Conservation (phyloP, 2,329 filamentous ascomycete species). For the Zalaria sp. region DNA sequence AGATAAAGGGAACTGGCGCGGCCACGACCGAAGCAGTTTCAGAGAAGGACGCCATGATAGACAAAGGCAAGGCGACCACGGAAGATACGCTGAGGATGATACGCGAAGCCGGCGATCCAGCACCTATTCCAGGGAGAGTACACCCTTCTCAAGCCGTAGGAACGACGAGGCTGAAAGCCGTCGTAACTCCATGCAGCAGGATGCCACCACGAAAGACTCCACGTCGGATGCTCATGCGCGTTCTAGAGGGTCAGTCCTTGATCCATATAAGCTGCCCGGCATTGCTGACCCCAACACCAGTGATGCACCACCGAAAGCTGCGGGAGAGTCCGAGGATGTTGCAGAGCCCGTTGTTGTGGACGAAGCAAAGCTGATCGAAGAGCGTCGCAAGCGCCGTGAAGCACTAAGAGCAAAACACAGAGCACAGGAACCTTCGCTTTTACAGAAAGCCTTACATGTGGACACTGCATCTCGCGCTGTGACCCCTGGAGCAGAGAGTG, state of each 20-base stretch:
- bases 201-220: background rate
- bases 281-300: background rate
- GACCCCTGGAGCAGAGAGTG: background rate
- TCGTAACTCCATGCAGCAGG: background rate
- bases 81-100: background rate
- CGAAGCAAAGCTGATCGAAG: conserved; percentile 71
- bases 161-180: conserved; percentile 1
- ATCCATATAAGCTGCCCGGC: too few species aligned
- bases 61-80: conserved; percentile 3
- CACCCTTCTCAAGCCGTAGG: conserved; percentile 5
- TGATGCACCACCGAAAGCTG: conserved; percentile 21
- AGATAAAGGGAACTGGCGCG: conserved; percentile 7
- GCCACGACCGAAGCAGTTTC: conserved; percentile 7
- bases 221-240: background rate
- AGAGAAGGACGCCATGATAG: conserved; percentile 3
- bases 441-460: conserved; percentile 6
- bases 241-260: too few species aligned
- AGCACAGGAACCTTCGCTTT: conserved; percentile 30
- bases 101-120: background rate
- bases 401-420: conserved; percentile 74
- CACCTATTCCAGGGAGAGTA: conserved; percentile 2
- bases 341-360: conserved; percentile 38
- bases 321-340: conserved; percentile 34
- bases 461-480: background rate
- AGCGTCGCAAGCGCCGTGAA: conserved; percentile 70